These are phyloP conservation scores for Fusarium beomiforme DNA, from an alignment of 2,329 filamentous ascomycete genomes.

Conservation along the genomic window DNA sequence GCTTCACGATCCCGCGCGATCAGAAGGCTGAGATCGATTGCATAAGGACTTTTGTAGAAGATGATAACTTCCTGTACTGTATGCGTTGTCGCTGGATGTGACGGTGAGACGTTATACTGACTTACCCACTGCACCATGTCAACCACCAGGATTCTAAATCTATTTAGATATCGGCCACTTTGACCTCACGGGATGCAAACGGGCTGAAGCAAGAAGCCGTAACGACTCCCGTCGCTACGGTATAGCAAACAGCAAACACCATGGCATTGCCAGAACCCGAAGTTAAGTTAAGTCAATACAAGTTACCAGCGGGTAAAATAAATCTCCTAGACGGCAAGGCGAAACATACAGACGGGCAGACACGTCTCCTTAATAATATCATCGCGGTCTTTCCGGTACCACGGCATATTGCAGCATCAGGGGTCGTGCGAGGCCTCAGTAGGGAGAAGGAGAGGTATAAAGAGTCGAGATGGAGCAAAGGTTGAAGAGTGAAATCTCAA, in stretches of 20 bases:
- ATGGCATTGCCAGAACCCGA: slow-evolving; percentile 5
- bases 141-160: neutral
- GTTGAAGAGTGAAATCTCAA: neutral
- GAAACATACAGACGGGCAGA: slow-evolving; percentile 24
- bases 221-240: neutral
- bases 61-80: neutral
- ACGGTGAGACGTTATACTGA: slow-evolving; percentile 31
- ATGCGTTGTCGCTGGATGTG: slow-evolving; percentile 1
- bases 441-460: slow-evolving; percentile 34
- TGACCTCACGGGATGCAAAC: neutral
- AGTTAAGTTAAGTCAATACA: too few species aligned
- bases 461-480: slow-evolving; percentile 32
- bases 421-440: slow-evolving; percentile 34
- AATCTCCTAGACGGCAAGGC: slow-evolving; percentile 23
- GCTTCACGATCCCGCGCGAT: slow-evolving; percentile 5
- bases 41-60: slow-evolving; percentile 4
- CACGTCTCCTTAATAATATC: slow-evolving; percentile 21
- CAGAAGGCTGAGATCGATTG: neutral
- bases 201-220: neutral
- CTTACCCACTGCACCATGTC: neutral
- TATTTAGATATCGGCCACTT: neutral
- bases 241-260: neutral
- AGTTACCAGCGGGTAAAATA: neutral
- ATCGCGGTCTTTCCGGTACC: slow-evolving; percentile 23
- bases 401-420: slow-evolving; percentile 33